Percentiles rank a stretch among this genome's conserved stretches.
Conservation (phyloP, 371 early-diverging fungal genomes). For the Rhizopus stolonifer region DNA sequence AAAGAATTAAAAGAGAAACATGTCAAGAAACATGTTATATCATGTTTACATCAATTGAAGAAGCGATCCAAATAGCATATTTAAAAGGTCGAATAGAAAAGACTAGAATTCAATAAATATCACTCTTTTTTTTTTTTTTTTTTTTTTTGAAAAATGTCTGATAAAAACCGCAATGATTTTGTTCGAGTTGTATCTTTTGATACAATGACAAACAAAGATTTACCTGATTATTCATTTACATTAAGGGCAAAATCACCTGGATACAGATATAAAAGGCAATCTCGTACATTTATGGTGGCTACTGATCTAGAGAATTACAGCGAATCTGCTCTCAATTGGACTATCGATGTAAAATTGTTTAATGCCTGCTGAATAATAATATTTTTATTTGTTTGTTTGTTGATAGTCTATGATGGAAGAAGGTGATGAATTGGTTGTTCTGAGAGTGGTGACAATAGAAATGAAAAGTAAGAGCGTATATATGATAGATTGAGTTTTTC, state of each 20-base stretch:
- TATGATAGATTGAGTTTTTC: too few relatives aligned
- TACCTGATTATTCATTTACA: conserved; percentile 57
- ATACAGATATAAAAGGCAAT: conserved; percentile 47
- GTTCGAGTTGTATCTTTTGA: conserved; percentile 61
- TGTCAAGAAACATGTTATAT: too few relatives aligned
- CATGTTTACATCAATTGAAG: too few relatives aligned
- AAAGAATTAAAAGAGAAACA: too few relatives aligned
- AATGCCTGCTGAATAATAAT: too few relatives aligned
- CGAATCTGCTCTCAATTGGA: conserved; percentile 62
- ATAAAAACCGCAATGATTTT: too few relatives aligned
- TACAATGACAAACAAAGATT: conserved; percentile 54
- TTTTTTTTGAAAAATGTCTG: too few relatives aligned
- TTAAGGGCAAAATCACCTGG: conserved; percentile 54
- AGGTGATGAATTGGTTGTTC: conserved; percentile 60
- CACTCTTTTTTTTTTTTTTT: too few relatives aligned
- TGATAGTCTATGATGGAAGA: conserved; percentile 40
- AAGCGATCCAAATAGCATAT: too few relatives aligned
- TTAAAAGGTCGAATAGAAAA: too few relatives aligned
- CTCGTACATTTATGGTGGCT: conserved; percentile 60
- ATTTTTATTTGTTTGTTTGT: too few relatives aligned
- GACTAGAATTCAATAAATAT: too few relatives aligned
- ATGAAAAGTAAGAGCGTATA: conserved; percentile 46
- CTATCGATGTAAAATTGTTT: conserved; percentile 57
- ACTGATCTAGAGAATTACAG: conserved; percentile 60
- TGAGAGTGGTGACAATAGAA: conserved; percentile 48